Evolutionary conservation across 225 moss, liverwort and hornwort genomes (phyloP).

Genomic region (Pleurozium schreberi): DNA sequence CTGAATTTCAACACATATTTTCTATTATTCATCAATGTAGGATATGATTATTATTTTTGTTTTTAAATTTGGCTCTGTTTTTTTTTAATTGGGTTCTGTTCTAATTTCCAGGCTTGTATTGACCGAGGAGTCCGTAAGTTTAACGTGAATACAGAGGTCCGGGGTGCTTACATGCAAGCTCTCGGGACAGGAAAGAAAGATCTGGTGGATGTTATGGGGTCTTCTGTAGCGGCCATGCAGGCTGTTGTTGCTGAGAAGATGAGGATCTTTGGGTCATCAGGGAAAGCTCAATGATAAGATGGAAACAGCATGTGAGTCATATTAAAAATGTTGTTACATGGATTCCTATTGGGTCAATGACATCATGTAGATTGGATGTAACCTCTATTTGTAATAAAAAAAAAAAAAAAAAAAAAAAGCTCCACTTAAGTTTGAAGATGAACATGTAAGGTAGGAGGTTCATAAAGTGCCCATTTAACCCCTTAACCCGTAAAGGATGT

Average conservation of each 20-base stretch:
- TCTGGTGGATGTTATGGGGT: slow-evolving; percentile 53
- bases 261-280: slow-evolving; percentile 75
- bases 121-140: slow-evolving; percentile 70
- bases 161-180: slow-evolving; percentile 67
- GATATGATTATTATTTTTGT: too few species aligned
- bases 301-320: not conserved
- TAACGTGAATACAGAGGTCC: slow-evolving; percentile 85
- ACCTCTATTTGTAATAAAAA: not conserved
- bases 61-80: too few species aligned
- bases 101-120: slow-evolving; percentile 56
- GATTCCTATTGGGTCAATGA: not conserved
- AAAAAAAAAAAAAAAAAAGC: too few species aligned
- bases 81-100: not conserved
- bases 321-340: not conserved
- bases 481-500: too few species aligned
- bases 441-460: not conserved
- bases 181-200: slow-evolving; percentile 41
- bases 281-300: slow-evolving; percentile 31
- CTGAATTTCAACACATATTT: too few species aligned
- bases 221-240: slow-evolving; percentile 64
- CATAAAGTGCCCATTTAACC: not conserved
- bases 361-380: not conserved
- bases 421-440: not conserved
- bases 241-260: slow-evolving; percentile 65
- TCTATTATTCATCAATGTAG: not conserved